Evolutionary conservation across 768 basidiomycete species (phyloP).

Genomic region (Trametes cingulata): DNA sequence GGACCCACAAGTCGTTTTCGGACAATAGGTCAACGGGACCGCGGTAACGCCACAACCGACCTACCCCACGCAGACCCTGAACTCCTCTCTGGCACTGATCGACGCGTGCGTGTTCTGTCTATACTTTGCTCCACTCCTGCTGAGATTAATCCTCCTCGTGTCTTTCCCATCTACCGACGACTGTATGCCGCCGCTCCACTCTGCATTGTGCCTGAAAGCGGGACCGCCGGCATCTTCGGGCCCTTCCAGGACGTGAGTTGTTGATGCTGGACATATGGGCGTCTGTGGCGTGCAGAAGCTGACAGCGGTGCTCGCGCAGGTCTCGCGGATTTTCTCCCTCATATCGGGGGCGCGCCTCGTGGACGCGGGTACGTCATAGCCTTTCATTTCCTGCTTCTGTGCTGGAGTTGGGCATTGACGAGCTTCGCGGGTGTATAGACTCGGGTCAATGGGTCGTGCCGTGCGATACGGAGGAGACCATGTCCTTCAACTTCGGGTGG

Average conservation of each 20-base stretch:
- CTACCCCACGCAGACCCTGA: constrained; percentile 56
- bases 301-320: constrained; percentile 41
- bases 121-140: background rate
- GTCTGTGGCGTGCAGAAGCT: constrained; percentile 4
- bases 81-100: constrained; percentile 64
- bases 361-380: constrained; percentile 45
- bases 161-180: background rate
- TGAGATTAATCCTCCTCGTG: background rate
- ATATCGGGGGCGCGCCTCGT: constrained; percentile 71
- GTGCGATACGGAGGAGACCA: constrained; percentile 56
- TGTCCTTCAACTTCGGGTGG: constrained; percentile 73
- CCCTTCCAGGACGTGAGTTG: constrained; percentile 71
- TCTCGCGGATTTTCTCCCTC: constrained; percentile 60
- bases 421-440: background rate
- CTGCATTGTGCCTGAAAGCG: constrained; percentile 42
- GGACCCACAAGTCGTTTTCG: constrained; percentile 1
- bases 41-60: constrained; percentile 57
- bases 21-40: constrained; percentile 57
- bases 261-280: constrained; percentile 18
- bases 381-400: background rate
- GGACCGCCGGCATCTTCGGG: constrained; percentile 70
- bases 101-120: constrained; percentile 56
- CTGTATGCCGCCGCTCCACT: background rate
- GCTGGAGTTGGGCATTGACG: constrained; percentile 27
- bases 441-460: constrained; percentile 76